These are phyloP conservation scores for Pestalotiopsis sp. DNA, from an alignment of 2,329 filamentous ascomycete species.

Conservation along the genomic window DNA sequence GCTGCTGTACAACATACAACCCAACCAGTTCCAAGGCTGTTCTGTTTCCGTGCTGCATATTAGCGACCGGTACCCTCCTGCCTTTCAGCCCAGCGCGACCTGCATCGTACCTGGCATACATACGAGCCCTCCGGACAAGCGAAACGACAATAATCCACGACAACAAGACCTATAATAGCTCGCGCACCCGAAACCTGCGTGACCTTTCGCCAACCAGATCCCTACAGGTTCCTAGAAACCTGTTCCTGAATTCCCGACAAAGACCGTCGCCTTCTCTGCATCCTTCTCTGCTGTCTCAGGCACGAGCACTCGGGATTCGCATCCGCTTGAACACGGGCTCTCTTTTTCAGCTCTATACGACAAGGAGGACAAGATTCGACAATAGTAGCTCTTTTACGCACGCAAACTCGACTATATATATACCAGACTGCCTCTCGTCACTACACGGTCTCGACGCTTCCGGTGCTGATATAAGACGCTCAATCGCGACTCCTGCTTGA, in stretches of 20 bases:
- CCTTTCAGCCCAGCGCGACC: conserved; percentile 10
- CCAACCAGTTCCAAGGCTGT: conserved; percentile 6
- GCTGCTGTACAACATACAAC: conserved; percentile 12
- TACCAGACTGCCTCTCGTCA: conserved; percentile 21
- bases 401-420: conserved; percentile 24
- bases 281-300: conserved; percentile 12
- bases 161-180: conserved; percentile 14
- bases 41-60: conserved; percentile 13
- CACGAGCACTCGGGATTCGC: conserved; percentile 7
- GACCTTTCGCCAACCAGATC: conserved; percentile 12
- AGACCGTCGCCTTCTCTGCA: conserved; percentile 8
- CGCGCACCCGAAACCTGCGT: conserved; percentile 13
- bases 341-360: conserved; percentile 8
- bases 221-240: neutral
- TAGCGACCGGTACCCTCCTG: conserved; percentile 12
- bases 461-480: conserved; percentile 33
- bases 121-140: conserved; percentile 6
- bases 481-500: conserved; percentile 25
- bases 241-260: neutral
- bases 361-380: neutral
- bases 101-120: conserved; percentile 15
- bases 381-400: neutral
- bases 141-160: conserved; percentile 15
- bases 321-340: conserved; percentile 7
- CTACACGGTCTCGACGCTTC: conserved; percentile 21